Evolutionary conservation across 768 basidiomycete species (phyloP), one percentile per base, ranked within the genome.

Genomic region (Omphalotus guepiniiformis): DNA sequence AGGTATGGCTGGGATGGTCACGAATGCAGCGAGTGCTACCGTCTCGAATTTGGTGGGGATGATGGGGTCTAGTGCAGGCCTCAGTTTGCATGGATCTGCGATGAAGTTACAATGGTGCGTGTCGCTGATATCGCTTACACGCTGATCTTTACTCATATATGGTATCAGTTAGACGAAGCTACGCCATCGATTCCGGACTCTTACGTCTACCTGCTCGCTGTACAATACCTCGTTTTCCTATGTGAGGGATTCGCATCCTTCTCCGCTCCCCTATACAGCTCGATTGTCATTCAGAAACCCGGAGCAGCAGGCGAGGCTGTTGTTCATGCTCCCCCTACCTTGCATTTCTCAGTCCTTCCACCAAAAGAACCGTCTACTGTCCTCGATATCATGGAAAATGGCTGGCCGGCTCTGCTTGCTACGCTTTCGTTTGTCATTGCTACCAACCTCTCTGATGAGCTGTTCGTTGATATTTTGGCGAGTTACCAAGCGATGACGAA

Each of bases 101-200:
- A 90, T 95, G 86, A 95, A 93, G 61, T 62, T 96, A 21, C 91
- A 93, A 63, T 93, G 94, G 93, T 93, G 51, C 21, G n/a, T n/a
- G n/a, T n/a, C n/a, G n/a, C n/a, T n/a, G n/a, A n/a, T n/a, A n/a
- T n/a, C n/a, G n/a, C n/a, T n/a, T n/a, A n/a, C n/a, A n/a, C n/a
- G n/a, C 50, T 47, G 30, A 32, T 47, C 37, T 42, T 43, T 62
- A 97, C 98, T 55, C 96, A n/a, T n/a, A n/a, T n/a, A n/a, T n/a
- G n/a, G n/a, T n/a, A 99, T 62, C 96, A 98, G 63, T 80, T 97
- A 11, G 95, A 99, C 70, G 98, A 99, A 64, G 88, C 92, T 0
- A 82, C 93, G 0, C 96, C 96, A 0, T 74, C 82, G 0, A 93
- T 97, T 44, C 95, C 96, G 0, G 96, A 99, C 49, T 76, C 88